phyloP scores from a whole-genome alignment of 1,139 yeast species.

The Suhomyces wounanorum region DNA sequence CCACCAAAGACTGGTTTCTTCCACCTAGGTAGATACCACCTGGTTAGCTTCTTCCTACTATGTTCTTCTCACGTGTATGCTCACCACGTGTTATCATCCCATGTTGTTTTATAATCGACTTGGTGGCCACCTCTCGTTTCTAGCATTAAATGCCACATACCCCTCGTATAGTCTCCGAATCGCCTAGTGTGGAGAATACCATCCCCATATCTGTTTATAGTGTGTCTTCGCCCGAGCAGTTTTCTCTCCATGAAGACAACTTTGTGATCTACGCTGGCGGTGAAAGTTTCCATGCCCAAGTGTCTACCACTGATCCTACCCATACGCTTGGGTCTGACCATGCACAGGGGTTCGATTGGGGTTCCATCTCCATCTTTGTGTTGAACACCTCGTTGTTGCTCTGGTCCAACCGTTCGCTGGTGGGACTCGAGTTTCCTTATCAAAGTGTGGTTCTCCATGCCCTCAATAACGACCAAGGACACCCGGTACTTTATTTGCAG shows the following conservation, averaged over 20 bases:
- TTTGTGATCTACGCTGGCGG: slow-evolving; percentile 47
- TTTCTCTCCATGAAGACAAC: slow-evolving; percentile 43
- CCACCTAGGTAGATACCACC: background rate
- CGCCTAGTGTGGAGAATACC: slow-evolving; percentile 48
- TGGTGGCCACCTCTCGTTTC: slow-evolving; percentile 1
- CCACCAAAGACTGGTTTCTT: background rate
- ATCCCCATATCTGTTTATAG: slow-evolving; percentile 36
- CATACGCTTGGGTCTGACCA: slow-evolving; percentile 16
- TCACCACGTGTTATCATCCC: background rate
- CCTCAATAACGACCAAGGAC: slow-evolving; percentile 20
- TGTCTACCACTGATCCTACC: slow-evolving; percentile 22
- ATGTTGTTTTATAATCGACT: background rate
- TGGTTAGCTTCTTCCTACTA: too few species aligned
- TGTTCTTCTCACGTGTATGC: background rate
- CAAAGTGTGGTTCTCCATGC: slow-evolving; percentile 43
- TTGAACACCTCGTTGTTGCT: slow-evolving; percentile 39
- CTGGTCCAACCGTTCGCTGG: slow-evolving; percentile 32
- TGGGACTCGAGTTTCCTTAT: slow-evolving; percentile 46
- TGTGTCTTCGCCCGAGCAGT: slow-evolving; percentile 43
- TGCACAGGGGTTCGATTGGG: slow-evolving; percentile 15
- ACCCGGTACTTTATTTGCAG: slow-evolving; percentile 35
- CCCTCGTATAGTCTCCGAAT: slow-evolving; percentile 28
- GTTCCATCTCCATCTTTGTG: slow-evolving; percentile 35
- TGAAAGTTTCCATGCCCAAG: slow-evolving; percentile 17
- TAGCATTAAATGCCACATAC: slow-evolving; percentile 9